Base-by-base conservation (phyloP, 768 basidiomycete genomes). In the Udeniomyces megalosporus region DNA sequence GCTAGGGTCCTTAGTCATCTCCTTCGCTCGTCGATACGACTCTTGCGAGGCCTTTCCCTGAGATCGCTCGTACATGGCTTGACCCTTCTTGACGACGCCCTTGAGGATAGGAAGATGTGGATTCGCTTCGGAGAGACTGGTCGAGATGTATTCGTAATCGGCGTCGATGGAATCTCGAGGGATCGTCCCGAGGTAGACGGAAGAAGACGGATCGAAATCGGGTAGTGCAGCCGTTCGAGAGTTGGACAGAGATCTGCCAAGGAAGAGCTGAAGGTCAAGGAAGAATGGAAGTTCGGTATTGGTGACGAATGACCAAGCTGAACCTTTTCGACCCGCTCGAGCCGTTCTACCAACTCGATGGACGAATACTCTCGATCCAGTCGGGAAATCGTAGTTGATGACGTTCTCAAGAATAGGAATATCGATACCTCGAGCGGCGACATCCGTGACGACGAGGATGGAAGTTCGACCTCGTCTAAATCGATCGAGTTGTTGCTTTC, bases 291-390 rank as follows among this genome's bases (percentile, higher is more conserved):
- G 78, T 69, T 99, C 95, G 14, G 79, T 70, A 69, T 84, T 80
- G 3, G 87, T 86, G 58, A 95, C 79, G 70, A 99, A 88, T 2
- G 88, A 90, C 88, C 89, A 96, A 1, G 93, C 93, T 85, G 89
- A 90, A 34, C 95, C 95, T 70, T 83, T 84, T 59, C 91, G 79
- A 15, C 95, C 95, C 1, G 93, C 93, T 69, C 95, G 81, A 6
- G 95, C 95, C 4, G 95, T 96, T 63, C 95, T 82, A 50, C 95
- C 95, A 26, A 97, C 93, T 62, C 95, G 86, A 73, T 99, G 95
- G 0, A 99, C 84, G 67, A 96, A 99, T 12, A 95, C 83, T 61
- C 92, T 78, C 1, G 90, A 82, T 26, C 92, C 89, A 63, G 89
- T 85, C 0, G 95, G 95, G 68, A 99, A 96, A 69, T 99, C 95